Conservation (phyloP, 2,329 filamentous ascomycete species). For the Dactylellina haptotyla region DNA sequence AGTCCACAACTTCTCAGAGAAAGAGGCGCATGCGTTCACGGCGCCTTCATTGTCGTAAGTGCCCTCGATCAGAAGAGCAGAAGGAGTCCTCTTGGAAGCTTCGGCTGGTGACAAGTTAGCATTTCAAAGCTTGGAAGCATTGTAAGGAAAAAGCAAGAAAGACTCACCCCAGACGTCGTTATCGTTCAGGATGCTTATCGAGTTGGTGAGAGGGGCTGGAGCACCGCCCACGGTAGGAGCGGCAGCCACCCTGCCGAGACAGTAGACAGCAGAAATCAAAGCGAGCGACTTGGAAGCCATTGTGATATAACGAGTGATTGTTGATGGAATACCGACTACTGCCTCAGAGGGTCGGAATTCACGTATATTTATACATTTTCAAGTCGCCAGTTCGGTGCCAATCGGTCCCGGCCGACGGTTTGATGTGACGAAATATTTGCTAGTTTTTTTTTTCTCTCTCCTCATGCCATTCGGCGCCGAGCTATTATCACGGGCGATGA, state of each 20-base stretch:
- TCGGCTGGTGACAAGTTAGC: conserved; percentile 16
- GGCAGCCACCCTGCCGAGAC: conserved; percentile 15
- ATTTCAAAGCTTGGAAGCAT: neutral
- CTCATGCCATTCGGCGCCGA: no score
- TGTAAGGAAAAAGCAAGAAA: neutral
- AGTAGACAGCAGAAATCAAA: conserved; percentile 8
- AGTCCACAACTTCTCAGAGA: conserved; percentile 23
- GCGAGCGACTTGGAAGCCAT: conserved; percentile 20
- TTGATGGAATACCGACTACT: neutral
- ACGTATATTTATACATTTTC: neutral
- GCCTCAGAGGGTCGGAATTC: neutral
- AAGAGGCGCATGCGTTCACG: conserved; percentile 1
- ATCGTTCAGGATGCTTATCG: conserved; percentile 13
- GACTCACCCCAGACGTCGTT: conserved; percentile 22
- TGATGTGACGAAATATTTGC: no score
- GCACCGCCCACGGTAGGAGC: neutral
- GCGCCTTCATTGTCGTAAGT: neutral
- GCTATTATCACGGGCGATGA: neutral
- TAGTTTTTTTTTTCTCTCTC: no score
- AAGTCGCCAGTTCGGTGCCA: neutral
- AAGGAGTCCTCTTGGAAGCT: conserved; percentile 7
- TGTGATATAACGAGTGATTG: neutral
- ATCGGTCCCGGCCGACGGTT: neutral
- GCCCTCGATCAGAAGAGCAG: conserved; percentile 25
- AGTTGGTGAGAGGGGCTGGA: conserved; percentile 1